phyloP scores from a whole-genome alignment of 768 basidiomycete species.

The Suillus subluteus region DNA sequence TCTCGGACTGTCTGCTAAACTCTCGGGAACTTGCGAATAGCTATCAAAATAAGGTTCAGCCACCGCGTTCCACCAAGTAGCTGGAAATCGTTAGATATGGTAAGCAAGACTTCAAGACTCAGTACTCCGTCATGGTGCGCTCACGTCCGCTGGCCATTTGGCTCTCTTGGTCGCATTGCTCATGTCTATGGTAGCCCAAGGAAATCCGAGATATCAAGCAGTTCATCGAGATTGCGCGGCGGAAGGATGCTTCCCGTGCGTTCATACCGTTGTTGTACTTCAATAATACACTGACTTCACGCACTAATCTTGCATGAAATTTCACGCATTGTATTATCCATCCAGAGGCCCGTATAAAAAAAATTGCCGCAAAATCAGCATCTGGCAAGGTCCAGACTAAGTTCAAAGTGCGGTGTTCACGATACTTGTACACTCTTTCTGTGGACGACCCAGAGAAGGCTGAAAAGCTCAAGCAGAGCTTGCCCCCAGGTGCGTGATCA shows the following conservation, averaged over 20 bases:
- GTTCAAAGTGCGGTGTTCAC: slow-evolving; percentile 98
- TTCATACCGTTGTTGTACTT: slow-evolving; percentile 24
- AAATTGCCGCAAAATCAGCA: slow-evolving; percentile 69
- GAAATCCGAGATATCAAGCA: slow-evolving; percentile 98
- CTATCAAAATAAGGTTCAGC: slow-evolving; percentile 39
- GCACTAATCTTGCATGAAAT: slow-evolving; percentile 7
- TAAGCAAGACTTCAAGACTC: slow-evolving; percentile 17
- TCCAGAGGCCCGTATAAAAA: slow-evolving; percentile 97
- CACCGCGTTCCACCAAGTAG: slow-evolving; percentile 17
- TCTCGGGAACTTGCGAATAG: slow-evolving; percentile 30
- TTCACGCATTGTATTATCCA: background rate
- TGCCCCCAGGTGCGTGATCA: slow-evolving; percentile 83
- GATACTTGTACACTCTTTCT: slow-evolving; percentile 96
- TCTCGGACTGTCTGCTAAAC: no score
- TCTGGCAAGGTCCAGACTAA: slow-evolving; percentile 86
- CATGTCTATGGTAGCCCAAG: slow-evolving; percentile 68
- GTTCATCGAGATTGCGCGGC: slow-evolving; percentile 95
- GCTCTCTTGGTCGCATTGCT: slow-evolving; percentile 8
- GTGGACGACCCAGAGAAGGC: slow-evolving; percentile 98
- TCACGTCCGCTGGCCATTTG: background rate
- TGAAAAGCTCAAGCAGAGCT: slow-evolving; percentile 92
- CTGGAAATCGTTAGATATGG: slow-evolving; percentile 6
- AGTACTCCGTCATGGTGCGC: slow-evolving; percentile 32
- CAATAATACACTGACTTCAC: slow-evolving; percentile 1
- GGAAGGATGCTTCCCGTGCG: slow-evolving; percentile 97